Conservation (phyloP, 2,329 filamentous ascomycete genomes). For the Rhynchosporium secalis region DNA sequence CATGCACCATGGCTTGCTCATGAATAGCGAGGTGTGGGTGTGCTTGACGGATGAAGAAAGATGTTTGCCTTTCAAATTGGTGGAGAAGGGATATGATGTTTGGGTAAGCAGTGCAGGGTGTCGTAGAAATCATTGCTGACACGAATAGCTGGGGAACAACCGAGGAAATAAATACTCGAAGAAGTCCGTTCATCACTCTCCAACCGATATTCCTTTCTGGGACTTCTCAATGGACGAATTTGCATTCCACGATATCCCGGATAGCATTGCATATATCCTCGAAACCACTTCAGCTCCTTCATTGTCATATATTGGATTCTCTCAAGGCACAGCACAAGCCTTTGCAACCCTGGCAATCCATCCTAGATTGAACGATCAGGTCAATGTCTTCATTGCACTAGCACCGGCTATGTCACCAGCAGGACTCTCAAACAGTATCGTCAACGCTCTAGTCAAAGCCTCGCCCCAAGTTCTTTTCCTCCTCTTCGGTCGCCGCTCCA, state of each 20-base stretch:
- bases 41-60: constrained; percentile 84
- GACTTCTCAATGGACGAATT: constrained; percentile 99
- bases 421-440: constrained; percentile 83
- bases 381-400: constrained; percentile 94
- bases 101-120: constrained; percentile 60
- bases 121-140: constrained; percentile 28
- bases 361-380: constrained; percentile 84
- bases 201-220: constrained; percentile 81
- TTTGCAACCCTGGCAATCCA: constrained; percentile 93
- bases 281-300: constrained; percentile 79
- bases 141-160: constrained; percentile 83
- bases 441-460: constrained; percentile 89
- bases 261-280: constrained; percentile 90
- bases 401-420: constrained; percentile 96
- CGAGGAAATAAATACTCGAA: constrained; percentile 99
- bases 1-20: constrained; percentile 91
- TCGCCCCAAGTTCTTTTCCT: constrained; percentile 91
- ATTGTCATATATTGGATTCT: constrained; percentile 95
- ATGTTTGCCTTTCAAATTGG: constrained; percentile 83
- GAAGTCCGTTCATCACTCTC: constrained; percentile 77
- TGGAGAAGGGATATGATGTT: constrained; percentile 91
- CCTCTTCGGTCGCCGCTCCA: constrained; percentile 86
- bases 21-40: constrained; percentile 99
- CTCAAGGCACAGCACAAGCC: constrained; percentile 93
- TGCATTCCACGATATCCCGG: constrained; percentile 94